Evolutionary conservation across 768 basidiomycete genomes (phyloP).

Genomic region (Mycena polygramma): DNA sequence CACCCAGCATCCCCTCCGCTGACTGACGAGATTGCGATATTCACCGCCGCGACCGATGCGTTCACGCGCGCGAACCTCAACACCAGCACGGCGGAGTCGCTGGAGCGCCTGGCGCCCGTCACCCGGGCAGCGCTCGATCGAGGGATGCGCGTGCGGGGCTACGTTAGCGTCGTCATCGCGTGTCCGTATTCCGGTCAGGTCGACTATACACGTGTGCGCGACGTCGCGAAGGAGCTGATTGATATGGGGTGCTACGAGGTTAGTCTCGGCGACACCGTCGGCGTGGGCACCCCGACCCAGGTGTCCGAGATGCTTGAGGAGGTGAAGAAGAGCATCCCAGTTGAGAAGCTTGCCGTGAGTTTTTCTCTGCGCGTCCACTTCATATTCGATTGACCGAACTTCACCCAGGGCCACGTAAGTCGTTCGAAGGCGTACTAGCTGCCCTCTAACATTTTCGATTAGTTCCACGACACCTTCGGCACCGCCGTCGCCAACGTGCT

Average conservation of each 20-base stretch:
- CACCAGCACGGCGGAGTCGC: slow-evolving; percentile 75
- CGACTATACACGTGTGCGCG: slow-evolving; percentile 71
- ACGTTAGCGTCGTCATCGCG: slow-evolving; percentile 85
- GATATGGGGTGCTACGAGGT: slow-evolving; percentile 97
- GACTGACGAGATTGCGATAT: slow-evolving; percentile 89
- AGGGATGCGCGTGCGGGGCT: slow-evolving; percentile 83
- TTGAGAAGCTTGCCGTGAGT: slow-evolving; percentile 78
- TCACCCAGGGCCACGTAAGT: slow-evolving; percentile 67
- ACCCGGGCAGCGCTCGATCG: slow-evolving; percentile 68
- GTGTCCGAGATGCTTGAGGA: slow-evolving; percentile 78
- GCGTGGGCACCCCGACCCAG: slow-evolving; percentile 81
- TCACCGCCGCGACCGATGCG: slow-evolving; percentile 89
- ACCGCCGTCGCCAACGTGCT: slow-evolving; percentile 85
- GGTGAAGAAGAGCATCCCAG: slow-evolving; percentile 71
- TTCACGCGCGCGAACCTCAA: slow-evolving; percentile 92
- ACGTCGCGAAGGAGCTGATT: slow-evolving; percentile 76
- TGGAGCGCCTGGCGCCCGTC: slow-evolving; percentile 74
- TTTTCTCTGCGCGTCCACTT: slow-evolving; percentile 4
- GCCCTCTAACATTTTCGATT: slow-evolving; percentile 12
- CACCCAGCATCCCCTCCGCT: slow-evolving; percentile 59
- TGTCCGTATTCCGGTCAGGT: slow-evolving; percentile 92
- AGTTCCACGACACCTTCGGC: slow-evolving; percentile 95
- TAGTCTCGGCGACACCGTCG: slow-evolving; percentile 93
- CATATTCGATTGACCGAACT: slow-evolving; percentile 7
- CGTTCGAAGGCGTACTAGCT: neutral